Conservation (phyloP, 2,329 filamentous ascomycete species). For the Plectosphaerella plurivora region DNA sequence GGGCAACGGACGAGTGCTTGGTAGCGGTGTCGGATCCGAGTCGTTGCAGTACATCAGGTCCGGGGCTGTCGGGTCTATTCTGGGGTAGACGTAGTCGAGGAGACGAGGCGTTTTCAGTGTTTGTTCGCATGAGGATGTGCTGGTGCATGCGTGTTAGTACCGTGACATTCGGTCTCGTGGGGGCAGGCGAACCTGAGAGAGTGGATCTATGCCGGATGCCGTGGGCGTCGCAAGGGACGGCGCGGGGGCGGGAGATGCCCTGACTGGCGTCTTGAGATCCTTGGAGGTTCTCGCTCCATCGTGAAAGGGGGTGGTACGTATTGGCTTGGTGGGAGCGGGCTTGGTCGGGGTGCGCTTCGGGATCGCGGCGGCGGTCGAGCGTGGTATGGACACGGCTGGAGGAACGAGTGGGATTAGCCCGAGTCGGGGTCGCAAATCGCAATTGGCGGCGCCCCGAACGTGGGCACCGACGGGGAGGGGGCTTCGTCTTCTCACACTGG, state of each 20-base stretch:
- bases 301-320: slow-evolving; percentile 8
- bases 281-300: slow-evolving; percentile 6
- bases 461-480: too few species aligned
- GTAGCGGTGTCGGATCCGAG: slow-evolving; percentile 35
- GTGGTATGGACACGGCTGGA: neutral
- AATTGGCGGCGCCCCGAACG: too few species aligned
- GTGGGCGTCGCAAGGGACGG: slow-evolving; percentile 2
- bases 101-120: slow-evolving; percentile 55
- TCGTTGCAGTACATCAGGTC: slow-evolving; percentile 32
- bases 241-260: slow-evolving; percentile 8
- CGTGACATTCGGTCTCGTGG: neutral
- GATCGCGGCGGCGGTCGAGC: slow-evolving; percentile 1
- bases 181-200: slow-evolving; percentile 20
- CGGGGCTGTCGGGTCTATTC: slow-evolving; percentile 47
- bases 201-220: slow-evolving; percentile 19
- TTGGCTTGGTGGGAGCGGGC: slow-evolving; percentile 5
- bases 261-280: slow-evolving; percentile 10
- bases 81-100: slow-evolving; percentile 46
- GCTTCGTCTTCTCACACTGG: neutral
- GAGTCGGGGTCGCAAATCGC: too few species aligned
- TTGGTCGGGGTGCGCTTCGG: slow-evolving; percentile 4
- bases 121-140: slow-evolving; percentile 65
- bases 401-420: neutral
- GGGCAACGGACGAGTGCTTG: slow-evolving; percentile 26
- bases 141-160: slow-evolving; percentile 17